These are phyloP conservation scores for Helianthus annuus DNA, from an alignment of 129 eudicot species.

Conservation along the genomic window HanXRQr2.0-SUNRISE NC_035440.2:138505091-138505590, in stretches of 20 bases:
- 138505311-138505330: slow-evolving; percentile 63
- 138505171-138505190: no score
- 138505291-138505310: slow-evolving; percentile 53
- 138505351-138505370: slow-evolving; percentile 43
- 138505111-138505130: no score
- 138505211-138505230: neutral
- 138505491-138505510: slow-evolving; percentile 76
- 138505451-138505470: slow-evolving; percentile 76
- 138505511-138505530: slow-evolving; percentile 91
- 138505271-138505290: slow-evolving; percentile 56
- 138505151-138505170: no score
- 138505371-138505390: slow-evolving; percentile 57
- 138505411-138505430: slow-evolving; percentile 65
- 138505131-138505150: no score
- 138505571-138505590: slow-evolving; percentile 70
- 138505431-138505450: slow-evolving; percentile 75
- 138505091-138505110: no score
- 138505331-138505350: slow-evolving; percentile 4
- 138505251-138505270: slow-evolving; percentile 81
- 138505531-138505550: slow-evolving; percentile 51
- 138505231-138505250: slow-evolving; percentile 57
- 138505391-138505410: slow-evolving; percentile 65
- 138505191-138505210: no score
- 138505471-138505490: slow-evolving; percentile 87
- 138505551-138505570: slow-evolving; percentile 60